Evolutionary conservation across 1,284 basidiomycete genomes (phyloP), one percentile per base, ranked within the genome.

Genomic region (Ceratobasidium sp.): DNA sequence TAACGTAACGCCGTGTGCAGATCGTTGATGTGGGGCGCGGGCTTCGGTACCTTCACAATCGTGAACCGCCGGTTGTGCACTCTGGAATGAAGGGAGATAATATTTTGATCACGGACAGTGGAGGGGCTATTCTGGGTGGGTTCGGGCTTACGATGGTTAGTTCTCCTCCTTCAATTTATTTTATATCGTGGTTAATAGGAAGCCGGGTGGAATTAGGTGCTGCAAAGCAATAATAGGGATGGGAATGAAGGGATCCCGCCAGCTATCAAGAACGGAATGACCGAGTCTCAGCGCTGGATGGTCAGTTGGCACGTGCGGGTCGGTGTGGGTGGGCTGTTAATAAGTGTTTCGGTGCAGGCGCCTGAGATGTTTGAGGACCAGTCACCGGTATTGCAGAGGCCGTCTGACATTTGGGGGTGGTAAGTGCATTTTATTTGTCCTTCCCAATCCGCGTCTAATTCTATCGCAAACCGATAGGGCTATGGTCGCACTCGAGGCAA

Each of bases 241-340:
- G 56, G 56, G 17, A 33, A 59, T 9, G 22, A 59, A 7, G 22
- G 22, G 22, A 59, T 59, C 31, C 56, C 56, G 7, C 56, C 15
- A 11, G 56, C 29, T 11, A 33, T 59, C 14, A 59, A 31, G 56
- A 59, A 24, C 15, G 56, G 56, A 24, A 59, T 15, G 56, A 59
- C 56, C 27, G 56, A 59, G 36, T 59, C 56, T 11, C 56, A 59
- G 29, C 56, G 56, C 6, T 59, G 56, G 56, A 59, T 59, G 56
- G 56, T 59, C 7, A 7, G 56, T 31, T 22, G 15, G 14, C 15
- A 6, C 27, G 15, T 24, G 29, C 29, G 29, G 56, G 7, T 29
- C 8, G 22, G 8, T 59, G 8, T 33, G 56, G n/a, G n/a, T n/a
- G n/a, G n/a, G n/a, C n/a, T n/a, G n/a, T n/a, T n/a, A n/a, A n/a